phyloP scores from a whole-genome alignment of 345 rosid genomes.

The Rhodomyrtus tomentosa region DNA sequence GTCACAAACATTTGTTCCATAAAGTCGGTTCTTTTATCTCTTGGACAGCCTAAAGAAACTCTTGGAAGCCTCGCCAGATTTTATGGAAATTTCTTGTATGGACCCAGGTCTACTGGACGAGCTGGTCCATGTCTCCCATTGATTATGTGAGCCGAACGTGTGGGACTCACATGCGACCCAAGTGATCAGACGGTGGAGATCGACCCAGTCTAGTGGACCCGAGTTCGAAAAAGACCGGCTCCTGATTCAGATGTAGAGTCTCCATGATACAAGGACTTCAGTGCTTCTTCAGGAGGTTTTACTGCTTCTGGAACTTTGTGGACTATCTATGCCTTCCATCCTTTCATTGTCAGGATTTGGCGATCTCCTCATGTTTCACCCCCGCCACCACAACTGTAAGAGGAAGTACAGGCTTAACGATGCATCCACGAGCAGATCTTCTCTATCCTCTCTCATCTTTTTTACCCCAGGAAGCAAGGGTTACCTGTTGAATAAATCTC shows the following conservation, averaged over 20 bases:
- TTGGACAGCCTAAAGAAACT: background rate
- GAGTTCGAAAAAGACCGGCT: background rate
- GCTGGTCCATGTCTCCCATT: background rate
- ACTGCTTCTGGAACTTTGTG: background rate
- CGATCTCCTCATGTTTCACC: background rate
- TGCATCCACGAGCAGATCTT: background rate
- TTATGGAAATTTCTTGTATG: background rate
- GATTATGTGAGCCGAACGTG: background rate
- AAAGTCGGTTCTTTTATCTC: background rate
- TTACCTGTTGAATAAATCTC: background rate
- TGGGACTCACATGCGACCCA: background rate
- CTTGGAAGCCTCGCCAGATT: background rate
- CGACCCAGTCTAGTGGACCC: background rate
- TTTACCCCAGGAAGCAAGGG: background rate
- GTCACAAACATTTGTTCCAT: background rate
- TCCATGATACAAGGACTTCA: background rate
- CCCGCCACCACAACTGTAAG: background rate
- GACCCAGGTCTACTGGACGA: background rate
- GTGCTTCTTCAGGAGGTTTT: background rate
- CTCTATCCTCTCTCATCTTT: background rate
- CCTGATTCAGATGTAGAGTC: background rate
- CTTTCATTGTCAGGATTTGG: background rate
- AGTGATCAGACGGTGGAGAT: background rate
- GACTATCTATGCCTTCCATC: background rate
- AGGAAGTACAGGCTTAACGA: background rate